Conservation (phyloP, 768 basidiomycete genomes). For the Holtermannia corniformis region DNA sequence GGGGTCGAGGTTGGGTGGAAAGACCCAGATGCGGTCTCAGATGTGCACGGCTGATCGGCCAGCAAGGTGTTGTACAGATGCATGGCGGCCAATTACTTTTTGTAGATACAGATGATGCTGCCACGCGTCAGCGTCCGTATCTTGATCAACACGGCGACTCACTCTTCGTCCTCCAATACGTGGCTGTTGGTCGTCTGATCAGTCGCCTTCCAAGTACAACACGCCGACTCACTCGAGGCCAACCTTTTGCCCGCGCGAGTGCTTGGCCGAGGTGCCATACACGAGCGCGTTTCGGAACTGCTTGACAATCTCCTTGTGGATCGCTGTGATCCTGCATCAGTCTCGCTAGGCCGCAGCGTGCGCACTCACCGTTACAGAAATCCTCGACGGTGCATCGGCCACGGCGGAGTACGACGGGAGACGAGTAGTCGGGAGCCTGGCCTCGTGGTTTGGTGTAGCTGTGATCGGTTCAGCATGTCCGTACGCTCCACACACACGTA, state of each 20-base stretch:
- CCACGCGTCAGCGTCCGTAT: neutral
- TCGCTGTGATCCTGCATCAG: conserved; percentile 46
- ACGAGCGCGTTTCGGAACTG: conserved; percentile 85
- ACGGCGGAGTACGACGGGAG: conserved; percentile 69
- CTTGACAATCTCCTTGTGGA: conserved; percentile 95
- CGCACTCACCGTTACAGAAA: conserved; percentile 54
- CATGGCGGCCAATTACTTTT: conserved; percentile 21
- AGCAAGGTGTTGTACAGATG: no score
- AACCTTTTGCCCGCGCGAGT: conserved; percentile 81
- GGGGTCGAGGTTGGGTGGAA: conserved; percentile 36
- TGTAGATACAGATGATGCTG: conserved; percentile 40
- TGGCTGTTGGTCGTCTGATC: conserved; percentile 15
- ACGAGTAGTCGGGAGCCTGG: conserved; percentile 74
- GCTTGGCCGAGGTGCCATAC: conserved; percentile 97
- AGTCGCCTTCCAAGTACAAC: neutral
- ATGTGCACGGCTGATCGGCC: no score
- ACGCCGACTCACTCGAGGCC: conserved; percentile 34
- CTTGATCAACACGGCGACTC: conserved; percentile 5
- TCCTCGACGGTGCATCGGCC: conserved; percentile 58
- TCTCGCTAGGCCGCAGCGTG: neutral
- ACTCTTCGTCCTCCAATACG: conserved; percentile 40
- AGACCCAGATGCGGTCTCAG: conserved; percentile 14
- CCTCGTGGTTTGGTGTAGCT: conserved; percentile 87
- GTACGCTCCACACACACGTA: conserved; percentile 41
- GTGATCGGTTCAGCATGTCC: neutral